Evolutionary conservation across 495 filamentous ascomycete species (phyloP), one percentile per base, ranked within the genome.

Genomic region (Daldinia bambusicola): DNA sequence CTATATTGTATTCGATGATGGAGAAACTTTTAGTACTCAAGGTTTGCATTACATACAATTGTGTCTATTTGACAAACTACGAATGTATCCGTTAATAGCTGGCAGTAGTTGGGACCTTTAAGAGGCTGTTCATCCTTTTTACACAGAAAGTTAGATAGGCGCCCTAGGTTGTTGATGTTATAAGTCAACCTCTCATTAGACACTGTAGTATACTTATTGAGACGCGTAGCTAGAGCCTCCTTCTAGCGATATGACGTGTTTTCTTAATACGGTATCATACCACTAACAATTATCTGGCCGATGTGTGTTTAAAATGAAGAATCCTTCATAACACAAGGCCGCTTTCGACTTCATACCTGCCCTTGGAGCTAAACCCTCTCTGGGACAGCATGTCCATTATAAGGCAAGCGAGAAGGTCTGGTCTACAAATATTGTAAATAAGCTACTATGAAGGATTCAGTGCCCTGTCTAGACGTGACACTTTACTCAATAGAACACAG

Each of bases 401-500:
- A 18, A 9, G 16, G 18, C 26, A 43, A 34, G 55, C 18, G 57
- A 67, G 31, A 55, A 37, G 60, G 40, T 32, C 26, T 61, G 61
- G 64, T 63, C 63, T 50, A 12, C 40, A 50, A 61, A 26, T 43
- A 18, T 31, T 48, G 18, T 51, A 62, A 66, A 38, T 51, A 53
- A 68, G 60, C 56, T 61, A 8, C 51, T 48, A 22, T 38, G 70
- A 69, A 72, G 65, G 70, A 72, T 72, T 69, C 41, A 36, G 59
- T 26, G 61, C 55, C 65, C 70, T 56, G 36, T 65, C 52, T 56
- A 61, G 48, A 67, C 63, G 22, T 30, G 48, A 34, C 18, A 40
- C 32, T 37, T 10, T 36, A 36, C 22, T 40, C 41, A 37, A 38
- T 50, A 34, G 53, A 40, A 36, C 6, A 36, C 9, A 62, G 61